A percentile compares a stretch with the other conserved stretches of the same genome.
Evolutionary conservation across 1,284 basidiomycete genomes (phyloP).

Genomic region (Cryptococcus neoformans): DNA sequence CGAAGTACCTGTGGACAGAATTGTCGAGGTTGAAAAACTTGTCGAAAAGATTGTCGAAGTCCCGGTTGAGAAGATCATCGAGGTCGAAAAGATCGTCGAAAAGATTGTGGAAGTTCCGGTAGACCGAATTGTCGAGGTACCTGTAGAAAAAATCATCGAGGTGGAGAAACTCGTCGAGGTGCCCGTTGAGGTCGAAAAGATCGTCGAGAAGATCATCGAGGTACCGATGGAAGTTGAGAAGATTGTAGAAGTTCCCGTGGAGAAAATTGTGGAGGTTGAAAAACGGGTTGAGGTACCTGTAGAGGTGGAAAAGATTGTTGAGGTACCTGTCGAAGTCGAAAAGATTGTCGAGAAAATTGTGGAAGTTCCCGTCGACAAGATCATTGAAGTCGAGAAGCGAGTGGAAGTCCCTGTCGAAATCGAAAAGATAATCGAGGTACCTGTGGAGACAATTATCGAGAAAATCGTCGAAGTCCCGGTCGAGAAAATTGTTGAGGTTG

Average conservation of each 20-base stretch:
- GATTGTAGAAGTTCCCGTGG: constrained; percentile 34
- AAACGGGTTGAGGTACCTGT: constrained; percentile 29
- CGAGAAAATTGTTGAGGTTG: constrained; percentile 49
- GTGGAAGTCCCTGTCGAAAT: constrained; percentile 34
- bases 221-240: constrained; percentile 35
- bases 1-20: constrained; percentile 29
- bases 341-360: constrained; percentile 37
- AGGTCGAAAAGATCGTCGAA: constrained; percentile 38
- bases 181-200: constrained; percentile 42
- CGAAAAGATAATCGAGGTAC: constrained; percentile 14
- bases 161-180: constrained; percentile 41
- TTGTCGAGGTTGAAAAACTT: constrained; percentile 39
- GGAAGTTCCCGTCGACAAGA: constrained; percentile 31
- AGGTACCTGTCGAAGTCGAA: constrained; percentile 37
- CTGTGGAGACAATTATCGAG: constrained; percentile 41
- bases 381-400: constrained; percentile 34
- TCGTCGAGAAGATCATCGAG: constrained; percentile 41
- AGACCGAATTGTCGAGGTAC: constrained; percentile 32
- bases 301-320: constrained; percentile 40
- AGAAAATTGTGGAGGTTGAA: constrained; percentile 44
- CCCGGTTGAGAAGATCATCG: constrained; percentile 36
- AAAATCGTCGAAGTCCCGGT: constrained; percentile 33
- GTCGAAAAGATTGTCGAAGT: constrained; percentile 39
- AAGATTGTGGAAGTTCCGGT: constrained; percentile 24
- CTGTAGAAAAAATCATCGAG: constrained; percentile 36